Base-by-base conservation (phyloP, 768 basidiomycete genomes). In the Hericium rajendrae region DNA sequence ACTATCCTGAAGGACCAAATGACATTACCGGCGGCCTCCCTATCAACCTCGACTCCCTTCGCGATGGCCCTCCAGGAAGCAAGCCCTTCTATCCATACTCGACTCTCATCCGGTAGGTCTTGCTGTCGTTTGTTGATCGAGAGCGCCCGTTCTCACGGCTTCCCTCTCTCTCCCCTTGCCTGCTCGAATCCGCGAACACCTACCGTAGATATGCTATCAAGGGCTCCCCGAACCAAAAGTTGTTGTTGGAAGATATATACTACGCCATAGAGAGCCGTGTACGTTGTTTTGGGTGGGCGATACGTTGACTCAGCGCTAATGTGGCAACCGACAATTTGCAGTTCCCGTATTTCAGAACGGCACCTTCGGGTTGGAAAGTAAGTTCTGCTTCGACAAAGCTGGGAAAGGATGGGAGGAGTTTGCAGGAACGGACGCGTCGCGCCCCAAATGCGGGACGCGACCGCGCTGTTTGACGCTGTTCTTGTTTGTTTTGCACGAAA, bases 81-180 rank as follows among this genome's bases (percentile, higher is more conserved):
- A 93, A 93, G 69, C 90, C 90, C 6, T 91, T 92, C 66, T 93
- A 93, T 66, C 91, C 90, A 2, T 93, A 93, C 68, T 92, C 90
- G 3, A 93, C 90, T 38, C 81, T 93, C 55, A 93, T 93, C 66
- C 83, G 90, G 90, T 91, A 68, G 57, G 85, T 77, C 58, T 49
- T 24, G 57, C 52, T 40, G 20, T 16, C 18, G 55, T 59, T 40
- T 53, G 53, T 51, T 49, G 53, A 43, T 38, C 13, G 22, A 0
- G 26, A 39, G n/a, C 22, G 26, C 41, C 16, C 51, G n/a, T 40
- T 60, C 48, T 57, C 51, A 64, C 58, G 56, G 22, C 2, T 18
- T 38, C 20, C 13, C 15, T 65, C 57, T 48, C n/a, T 15, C 20
- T 54, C 46, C 26, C 26, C 18, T n/a, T 51, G 51, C 16, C 49